These are phyloP conservation scores for Tripterygium wilfordii DNA, from an alignment of 177 flowering plant genomes.

Conservation along the genomic window DNA sequence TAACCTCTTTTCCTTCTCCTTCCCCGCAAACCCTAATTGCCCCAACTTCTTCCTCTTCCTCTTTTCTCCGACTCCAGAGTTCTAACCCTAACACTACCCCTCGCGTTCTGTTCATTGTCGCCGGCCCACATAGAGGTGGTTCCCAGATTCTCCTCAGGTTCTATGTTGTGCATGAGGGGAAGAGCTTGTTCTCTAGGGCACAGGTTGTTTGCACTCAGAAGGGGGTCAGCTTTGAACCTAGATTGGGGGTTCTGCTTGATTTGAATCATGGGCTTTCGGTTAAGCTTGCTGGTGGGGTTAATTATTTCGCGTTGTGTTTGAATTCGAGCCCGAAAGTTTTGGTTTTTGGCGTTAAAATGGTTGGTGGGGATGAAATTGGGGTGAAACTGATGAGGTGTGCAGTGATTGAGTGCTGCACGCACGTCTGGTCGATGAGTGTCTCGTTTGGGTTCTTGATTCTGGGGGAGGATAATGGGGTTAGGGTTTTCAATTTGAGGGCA, in stretches of 20 bases:
- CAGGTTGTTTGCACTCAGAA: constrained; percentile 39
- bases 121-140: constrained; percentile 42
- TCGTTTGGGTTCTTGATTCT: constrained; percentile 54
- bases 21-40: constrained; percentile 35
- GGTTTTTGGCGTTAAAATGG: constrained; percentile 53
- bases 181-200: constrained; percentile 24
- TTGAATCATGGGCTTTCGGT: constrained; percentile 55
- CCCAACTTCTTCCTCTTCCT: constrained; percentile 44
- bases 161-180: constrained; percentile 26
- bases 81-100: constrained; percentile 18
- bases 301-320: constrained; percentile 56
- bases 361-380: constrained; percentile 24
- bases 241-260: constrained; percentile 46
- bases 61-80: constrained; percentile 27
- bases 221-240: constrained; percentile 28
- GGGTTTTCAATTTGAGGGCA: constrained; percentile 57
- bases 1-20: constrained; percentile 17
- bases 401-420: constrained; percentile 55
- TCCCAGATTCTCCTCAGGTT: constrained; percentile 50
- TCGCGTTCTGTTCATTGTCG: constrained; percentile 41
- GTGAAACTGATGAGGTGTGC: constrained; percentile 75
- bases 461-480: constrained; percentile 81
- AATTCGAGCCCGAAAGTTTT: constrained; percentile 50
- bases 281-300: constrained; percentile 48
- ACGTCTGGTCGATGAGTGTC: constrained; percentile 46